These are phyloP conservation scores for Anthostomella pinea DNA, from an alignment of 2,329 filamentous ascomycete species.

Conservation along the genomic window DNA sequence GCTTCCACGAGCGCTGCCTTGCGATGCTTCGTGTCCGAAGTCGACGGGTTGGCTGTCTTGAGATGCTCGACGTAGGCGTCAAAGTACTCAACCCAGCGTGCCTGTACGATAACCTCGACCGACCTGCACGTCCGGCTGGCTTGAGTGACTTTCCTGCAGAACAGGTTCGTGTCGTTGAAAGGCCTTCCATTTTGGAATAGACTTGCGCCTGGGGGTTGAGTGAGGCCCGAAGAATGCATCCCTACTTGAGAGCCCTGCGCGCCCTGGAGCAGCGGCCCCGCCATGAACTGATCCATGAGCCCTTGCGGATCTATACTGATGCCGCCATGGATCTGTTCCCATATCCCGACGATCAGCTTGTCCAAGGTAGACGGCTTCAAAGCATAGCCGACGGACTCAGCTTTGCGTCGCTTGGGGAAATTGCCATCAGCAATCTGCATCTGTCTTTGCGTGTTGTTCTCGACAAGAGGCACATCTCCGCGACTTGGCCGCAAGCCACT, in stretches of 20 bases:
- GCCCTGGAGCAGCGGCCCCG: slow-evolving; percentile 11
- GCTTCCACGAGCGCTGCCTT: slow-evolving; percentile 52
- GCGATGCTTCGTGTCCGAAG: slow-evolving; percentile 46
- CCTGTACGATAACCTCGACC: slow-evolving; percentile 57
- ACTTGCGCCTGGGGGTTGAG: background rate
- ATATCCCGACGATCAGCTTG: slow-evolving; percentile 33
- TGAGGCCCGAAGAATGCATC: background rate
- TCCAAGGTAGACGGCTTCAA: slow-evolving; percentile 26
- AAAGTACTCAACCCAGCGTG: slow-evolving; percentile 55
- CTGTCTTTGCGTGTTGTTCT: slow-evolving; percentile 27
- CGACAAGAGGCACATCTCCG: slow-evolving; percentile 11
- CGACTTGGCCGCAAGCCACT: slow-evolving; percentile 21
- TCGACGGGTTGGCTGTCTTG: slow-evolving; percentile 41
- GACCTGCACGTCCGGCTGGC: slow-evolving; percentile 53
- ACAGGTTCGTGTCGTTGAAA: slow-evolving; percentile 31
- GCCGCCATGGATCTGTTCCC: slow-evolving; percentile 34
- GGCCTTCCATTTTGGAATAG: slow-evolving; percentile 9
- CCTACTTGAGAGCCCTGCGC: background rate
- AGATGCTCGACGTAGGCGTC: slow-evolving; percentile 43
- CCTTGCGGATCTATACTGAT: slow-evolving; percentile 28
- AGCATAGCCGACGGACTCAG: slow-evolving; percentile 28
- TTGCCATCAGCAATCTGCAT: slow-evolving; percentile 22
- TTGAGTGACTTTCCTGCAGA: slow-evolving; percentile 33
- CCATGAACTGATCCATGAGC: slow-evolving; percentile 26
- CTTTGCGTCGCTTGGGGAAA: slow-evolving; percentile 23